Evolutionary conservation across 2,329 filamentous ascomycete genomes (phyloP).

Genomic region (Mycogone perniciosa): DNA sequence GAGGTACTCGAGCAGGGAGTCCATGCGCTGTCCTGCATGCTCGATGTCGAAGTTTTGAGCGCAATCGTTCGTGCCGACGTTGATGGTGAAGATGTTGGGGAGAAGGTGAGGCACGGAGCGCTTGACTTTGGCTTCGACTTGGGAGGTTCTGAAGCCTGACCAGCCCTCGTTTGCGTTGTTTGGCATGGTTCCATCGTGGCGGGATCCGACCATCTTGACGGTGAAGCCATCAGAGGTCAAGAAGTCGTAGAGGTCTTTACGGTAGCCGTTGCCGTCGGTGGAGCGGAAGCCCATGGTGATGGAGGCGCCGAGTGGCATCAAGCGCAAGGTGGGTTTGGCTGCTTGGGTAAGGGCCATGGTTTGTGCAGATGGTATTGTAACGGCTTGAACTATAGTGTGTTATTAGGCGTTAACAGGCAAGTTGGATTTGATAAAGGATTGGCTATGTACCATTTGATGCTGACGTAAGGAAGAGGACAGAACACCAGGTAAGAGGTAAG

Average conservation of each 20-base stretch:
- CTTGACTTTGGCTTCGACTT: constrained; percentile 30
- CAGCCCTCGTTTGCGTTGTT: constrained; percentile 41
- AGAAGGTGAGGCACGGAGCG: constrained; percentile 24
- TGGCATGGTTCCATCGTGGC: constrained; percentile 31
- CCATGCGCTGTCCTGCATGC: constrained; percentile 27
- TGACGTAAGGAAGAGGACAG: constrained; percentile 22
- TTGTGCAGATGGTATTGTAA: background rate
- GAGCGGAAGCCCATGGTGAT: constrained; percentile 35
- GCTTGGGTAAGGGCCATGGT: background rate
- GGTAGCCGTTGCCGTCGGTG: constrained; percentile 35
- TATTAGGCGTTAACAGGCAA: background rate
- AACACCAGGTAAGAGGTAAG: constrained; percentile 13
- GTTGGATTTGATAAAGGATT: background rate
- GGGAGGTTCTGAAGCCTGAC: constrained; percentile 34
- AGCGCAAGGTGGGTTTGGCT: constrained; percentile 28
- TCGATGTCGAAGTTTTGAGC: constrained; percentile 26
- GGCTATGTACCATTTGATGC: constrained; percentile 11
- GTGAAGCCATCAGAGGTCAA: constrained; percentile 16
- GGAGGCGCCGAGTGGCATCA: constrained; percentile 39
- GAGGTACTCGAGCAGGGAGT: constrained; percentile 30
- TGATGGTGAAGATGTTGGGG: constrained; percentile 37
- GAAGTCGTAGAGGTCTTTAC: constrained; percentile 25
- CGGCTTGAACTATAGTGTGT: background rate
- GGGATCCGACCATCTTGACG: constrained; percentile 37
- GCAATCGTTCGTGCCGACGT: constrained; percentile 40